Conservation (phyloP, 2,329 filamentous ascomycete genomes). For the Penicillium sumatraense region DNA sequence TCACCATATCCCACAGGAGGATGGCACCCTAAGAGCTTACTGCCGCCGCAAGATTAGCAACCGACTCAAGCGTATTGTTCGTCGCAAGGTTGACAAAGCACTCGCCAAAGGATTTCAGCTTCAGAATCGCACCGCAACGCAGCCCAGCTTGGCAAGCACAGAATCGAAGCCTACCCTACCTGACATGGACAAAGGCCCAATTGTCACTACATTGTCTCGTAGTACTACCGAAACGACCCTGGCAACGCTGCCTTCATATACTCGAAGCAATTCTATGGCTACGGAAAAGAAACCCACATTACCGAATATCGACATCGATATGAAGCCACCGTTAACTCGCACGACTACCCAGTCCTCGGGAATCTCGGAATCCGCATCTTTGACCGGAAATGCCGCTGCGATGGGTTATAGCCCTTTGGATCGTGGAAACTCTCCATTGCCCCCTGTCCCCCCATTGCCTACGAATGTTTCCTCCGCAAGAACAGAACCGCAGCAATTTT, state of each 20-base stretch:
- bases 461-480: conserved; percentile 28
- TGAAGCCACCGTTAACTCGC: conserved; percentile 46
- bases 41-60: conserved; percentile 91
- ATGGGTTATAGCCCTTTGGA: conserved; percentile 44
- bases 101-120: conserved; percentile 72
- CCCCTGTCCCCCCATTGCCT: conserved; percentile 39
- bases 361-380: conserved; percentile 59
- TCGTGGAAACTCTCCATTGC: conserved; percentile 31
- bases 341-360: conserved; percentile 53
- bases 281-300: conserved; percentile 39
- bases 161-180: conserved; percentile 64
- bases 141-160: conserved; percentile 33
- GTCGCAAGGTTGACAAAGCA: conserved; percentile 84
- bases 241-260: conserved; percentile 67
- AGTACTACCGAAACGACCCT: conserved; percentile 65
- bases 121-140: conserved; percentile 58
- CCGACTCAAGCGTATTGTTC: conserved; percentile 81
- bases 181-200: conserved; percentile 45
- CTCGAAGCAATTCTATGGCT: conserved; percentile 55
- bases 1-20: conserved; percentile 83
- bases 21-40: conserved; percentile 81
- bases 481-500: conserved; percentile 30
- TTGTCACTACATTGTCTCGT: conserved; percentile 35
- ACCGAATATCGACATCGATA: conserved; percentile 47
- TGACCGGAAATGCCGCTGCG: conserved; percentile 36